Conservation (phyloP, 495 filamentous ascomycete genomes). For the Penicillium cataractarum region DNA sequence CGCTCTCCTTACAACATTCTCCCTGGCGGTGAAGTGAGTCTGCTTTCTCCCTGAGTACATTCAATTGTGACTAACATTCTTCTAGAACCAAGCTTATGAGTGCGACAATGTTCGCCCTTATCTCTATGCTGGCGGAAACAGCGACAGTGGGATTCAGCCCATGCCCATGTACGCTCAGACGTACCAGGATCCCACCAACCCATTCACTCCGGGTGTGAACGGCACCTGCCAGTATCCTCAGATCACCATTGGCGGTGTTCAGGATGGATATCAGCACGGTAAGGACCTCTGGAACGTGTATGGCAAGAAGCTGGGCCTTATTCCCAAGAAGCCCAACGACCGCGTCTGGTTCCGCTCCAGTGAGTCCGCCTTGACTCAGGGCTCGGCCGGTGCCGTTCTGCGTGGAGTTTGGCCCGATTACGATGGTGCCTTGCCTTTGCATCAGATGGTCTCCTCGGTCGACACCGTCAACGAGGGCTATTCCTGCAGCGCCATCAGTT, state of each 20-base stretch:
- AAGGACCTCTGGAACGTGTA: slow-evolving; percentile 45
- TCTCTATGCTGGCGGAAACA: slow-evolving; percentile 38
- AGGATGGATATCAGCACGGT: slow-evolving; percentile 48
- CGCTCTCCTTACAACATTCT: slow-evolving; percentile 48
- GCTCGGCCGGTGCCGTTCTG: slow-evolving; percentile 43
- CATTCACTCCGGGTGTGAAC: slow-evolving; percentile 41
- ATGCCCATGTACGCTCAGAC: slow-evolving; percentile 46
- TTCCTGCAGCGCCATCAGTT: slow-evolving; percentile 34
- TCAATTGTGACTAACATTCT: slow-evolving; percentile 1
- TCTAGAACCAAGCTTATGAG: slow-evolving; percentile 45
- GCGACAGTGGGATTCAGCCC: slow-evolving; percentile 27
- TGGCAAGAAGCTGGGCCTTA: slow-evolving; percentile 37
- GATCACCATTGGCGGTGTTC: slow-evolving; percentile 47
- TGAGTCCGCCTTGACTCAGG: slow-evolving; percentile 43
- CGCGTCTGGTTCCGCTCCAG: slow-evolving; percentile 48
- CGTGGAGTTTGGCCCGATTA: slow-evolving; percentile 45
- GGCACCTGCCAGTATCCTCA: slow-evolving; percentile 50
- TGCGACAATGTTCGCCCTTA: slow-evolving; percentile 46
- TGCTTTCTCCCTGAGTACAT: background rate
- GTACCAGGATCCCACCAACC: slow-evolving; percentile 44
- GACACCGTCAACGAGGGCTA: slow-evolving; percentile 47
- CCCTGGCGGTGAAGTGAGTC: slow-evolving; percentile 42
- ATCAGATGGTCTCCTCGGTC: slow-evolving; percentile 41
- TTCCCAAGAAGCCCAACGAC: slow-evolving; percentile 33
- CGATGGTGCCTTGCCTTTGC: slow-evolving; percentile 39